Evolutionary conservation across 306 rosid genomes (phyloP), one percentile per base, ranked within the genome.

Genomic region (Fragaria nilgerrensis): DNA sequence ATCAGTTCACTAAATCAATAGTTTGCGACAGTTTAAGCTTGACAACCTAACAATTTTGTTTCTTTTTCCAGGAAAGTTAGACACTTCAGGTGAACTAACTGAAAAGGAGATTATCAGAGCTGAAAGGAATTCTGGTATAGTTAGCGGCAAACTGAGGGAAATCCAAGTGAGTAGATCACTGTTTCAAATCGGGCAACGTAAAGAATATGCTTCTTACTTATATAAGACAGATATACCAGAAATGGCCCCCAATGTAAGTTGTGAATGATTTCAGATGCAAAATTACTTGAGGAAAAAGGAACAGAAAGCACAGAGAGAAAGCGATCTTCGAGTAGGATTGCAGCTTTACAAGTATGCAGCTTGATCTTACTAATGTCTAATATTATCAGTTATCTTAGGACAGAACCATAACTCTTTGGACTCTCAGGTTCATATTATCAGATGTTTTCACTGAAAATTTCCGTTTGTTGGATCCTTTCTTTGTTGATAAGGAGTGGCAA

Each of bases 81-180:
- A 88, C 4, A 75, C 59, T 20, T 68, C 78, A 1, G 96, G 97
- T 43, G 93, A 80, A 70, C 78, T 95, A 47, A 88, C 96, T 10
- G 98, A 96, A 77, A 92, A 86, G 87, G 98, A 92, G 88, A 86
- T 96, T 76, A 95, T 95, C 78, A 88, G 99, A 87, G 97, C 97
- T 19, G 99, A 92, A 82, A 90, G 99, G 82, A 95, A 95, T 77
- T 88, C 97, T 14, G 99, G 97, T 56, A 87, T 95, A 55, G 68
- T 95, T 75, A 96, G 99, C 84, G 81, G 72, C 68, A 89, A 86
- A 91, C 90, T 96, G 81, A 90, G 99, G 86, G 98, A 96, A 80
- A 96, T 96, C 82, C 99, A 96, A 87, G 99, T 92, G 83, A 81
- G 99, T 87, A 36, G 70, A 27, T 47, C 36, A 34, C 41, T 73